Evolutionary conservation across 257 asterid species (phyloP).

Genomic region (Phtheirospermum japonicum): DNA sequence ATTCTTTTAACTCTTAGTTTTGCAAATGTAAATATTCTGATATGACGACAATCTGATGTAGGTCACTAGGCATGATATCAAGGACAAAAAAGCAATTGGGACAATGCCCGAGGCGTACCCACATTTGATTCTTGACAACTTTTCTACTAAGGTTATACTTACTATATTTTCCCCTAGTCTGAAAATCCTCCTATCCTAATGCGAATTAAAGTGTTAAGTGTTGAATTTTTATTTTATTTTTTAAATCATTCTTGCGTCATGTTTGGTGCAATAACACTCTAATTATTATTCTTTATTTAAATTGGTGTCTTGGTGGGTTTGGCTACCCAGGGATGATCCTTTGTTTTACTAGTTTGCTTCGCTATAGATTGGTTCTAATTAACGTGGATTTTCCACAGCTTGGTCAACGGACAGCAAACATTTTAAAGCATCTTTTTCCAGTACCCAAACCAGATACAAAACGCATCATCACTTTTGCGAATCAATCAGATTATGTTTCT

Average conservation of each 20-base stretch:
- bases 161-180: background rate
- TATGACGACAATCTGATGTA: constrained; percentile 32
- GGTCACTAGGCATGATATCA: constrained; percentile 94
- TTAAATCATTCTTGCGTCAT: background rate
- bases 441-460: constrained; percentile 91
- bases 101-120: constrained; percentile 93
- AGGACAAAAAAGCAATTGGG: constrained; percentile 81
- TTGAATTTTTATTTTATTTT: too few species aligned
- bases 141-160: constrained; percentile 57
- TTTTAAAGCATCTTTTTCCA: constrained; percentile 86
- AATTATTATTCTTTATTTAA: too few species aligned
- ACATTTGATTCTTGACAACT: constrained; percentile 76
- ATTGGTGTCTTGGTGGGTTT: too few species aligned
- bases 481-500: constrained; percentile 71
- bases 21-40: constrained; percentile 15
- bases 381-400: constrained; percentile 45
- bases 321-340: too few species aligned
- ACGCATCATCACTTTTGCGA: constrained; percentile 78
- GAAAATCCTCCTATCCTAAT: background rate
- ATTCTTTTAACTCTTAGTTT: background rate
- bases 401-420: constrained; percentile 83
- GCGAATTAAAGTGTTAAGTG: too few species aligned
- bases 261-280: background rate
- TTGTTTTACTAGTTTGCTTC: too few species aligned
- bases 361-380: background rate